A percentile compares a stretch with the other conserved stretches of the same genome.
Evolutionary conservation across 495 filamentous ascomycete genomes (phyloP).

Genomic region (Neurospora sp.): DNA sequence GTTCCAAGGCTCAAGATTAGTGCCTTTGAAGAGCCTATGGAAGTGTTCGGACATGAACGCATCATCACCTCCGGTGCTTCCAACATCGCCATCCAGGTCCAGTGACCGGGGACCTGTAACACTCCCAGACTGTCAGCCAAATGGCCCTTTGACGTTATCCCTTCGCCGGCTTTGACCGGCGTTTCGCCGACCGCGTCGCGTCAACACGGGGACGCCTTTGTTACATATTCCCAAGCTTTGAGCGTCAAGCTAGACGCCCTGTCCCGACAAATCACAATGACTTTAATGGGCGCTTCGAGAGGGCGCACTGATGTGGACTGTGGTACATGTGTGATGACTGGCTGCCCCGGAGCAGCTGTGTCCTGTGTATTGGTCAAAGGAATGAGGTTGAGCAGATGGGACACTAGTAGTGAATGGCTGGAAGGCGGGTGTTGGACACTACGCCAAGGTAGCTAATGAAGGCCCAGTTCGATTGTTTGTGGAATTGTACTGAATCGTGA

Average conservation of each 20-base stretch:
- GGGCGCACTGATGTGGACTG: too few species aligned
- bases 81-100: background rate
- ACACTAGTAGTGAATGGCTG: background rate
- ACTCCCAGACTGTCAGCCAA: background rate
- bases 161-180: background rate
- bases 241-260: too few species aligned
- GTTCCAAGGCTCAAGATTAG: background rate
- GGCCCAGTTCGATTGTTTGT: background rate
- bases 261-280: too few species aligned
- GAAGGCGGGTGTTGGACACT: background rate
- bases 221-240: too few species aligned
- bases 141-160: background rate
- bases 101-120: background rate
- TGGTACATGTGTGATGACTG: too few species aligned
- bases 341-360: background rate
- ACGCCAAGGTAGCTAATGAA: background rate
- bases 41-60: background rate
- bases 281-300: too few species aligned
- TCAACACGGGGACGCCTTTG: too few species aligned
- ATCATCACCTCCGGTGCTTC: background rate
- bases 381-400: background rate
- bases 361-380: background rate
- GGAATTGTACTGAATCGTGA: background rate
- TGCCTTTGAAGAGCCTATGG: background rate
- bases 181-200: background rate